Evolutionary conservation across 2,329 filamentous ascomycete species (phyloP), one percentile per base, ranked within the genome.

Genomic region (Talaromyces sp.): DNA sequence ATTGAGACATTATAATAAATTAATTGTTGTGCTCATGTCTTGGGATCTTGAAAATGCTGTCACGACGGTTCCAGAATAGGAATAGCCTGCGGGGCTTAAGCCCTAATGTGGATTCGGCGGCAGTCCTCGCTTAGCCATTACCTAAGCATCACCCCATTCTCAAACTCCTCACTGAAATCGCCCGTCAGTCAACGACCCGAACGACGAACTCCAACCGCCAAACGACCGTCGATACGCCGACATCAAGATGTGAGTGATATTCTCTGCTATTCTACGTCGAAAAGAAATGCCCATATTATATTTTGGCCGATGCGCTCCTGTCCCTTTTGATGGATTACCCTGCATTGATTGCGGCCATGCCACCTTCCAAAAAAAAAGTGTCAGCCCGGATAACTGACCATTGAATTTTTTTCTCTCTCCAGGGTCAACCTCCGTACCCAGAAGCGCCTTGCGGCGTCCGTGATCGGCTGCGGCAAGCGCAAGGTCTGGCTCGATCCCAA

Each of bases 401-500:
- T 39, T 39, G 36, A 30, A 22, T 56, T 17, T 27, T 27, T 54
- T 25, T 49, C 65, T 68, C 66, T 72, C 69, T 55, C 53, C 80
- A 99, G 95, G 95, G 93, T 96, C 90, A 98, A 98, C 82, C 90
- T 99, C 84, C 90, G 89, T 83, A 98, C 95, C 82, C 96, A 99
- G 89, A 99, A 99, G 90, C 93, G 96, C 85, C 93, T 99, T 78
- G 95, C 95, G 82, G 92, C 95, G 79, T 91, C 93, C 83, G 95
- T 99, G 82, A 91, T 96, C 82, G 92, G 92, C 87, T 96, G 92
- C 86, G 95, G 95, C 81, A 89, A 99, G 91, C 91, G 93, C 89
- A 99, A 99, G 91, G 96, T 99, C 85, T 99, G 95, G 95, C 93
- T 99, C 81, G 95, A 99, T 84, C 95, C 95, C 82, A 98, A 96